Conservation (phyloP, 116 monocot genomes). For the Zostera marina region DNA sequence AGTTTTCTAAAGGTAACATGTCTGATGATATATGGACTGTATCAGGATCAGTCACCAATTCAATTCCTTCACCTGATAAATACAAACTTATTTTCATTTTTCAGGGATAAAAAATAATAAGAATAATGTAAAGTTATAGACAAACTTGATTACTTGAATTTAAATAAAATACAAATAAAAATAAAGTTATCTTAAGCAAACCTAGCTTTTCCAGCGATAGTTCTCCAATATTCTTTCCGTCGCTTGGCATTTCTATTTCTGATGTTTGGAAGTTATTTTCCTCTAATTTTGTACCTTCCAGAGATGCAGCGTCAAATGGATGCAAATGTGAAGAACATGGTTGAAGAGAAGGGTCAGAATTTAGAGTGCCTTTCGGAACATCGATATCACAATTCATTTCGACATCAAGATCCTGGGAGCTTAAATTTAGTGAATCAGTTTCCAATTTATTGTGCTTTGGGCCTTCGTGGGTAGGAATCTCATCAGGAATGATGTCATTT, state of each 20-base stretch:
- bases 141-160: no score
- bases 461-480: no score
- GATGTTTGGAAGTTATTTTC: conserved; percentile 12
- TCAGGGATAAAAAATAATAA: neutral
- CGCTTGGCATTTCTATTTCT: conserved; percentile 9
- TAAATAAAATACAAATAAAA: neutral
- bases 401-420: conserved; percentile 6
- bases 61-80: conserved; percentile 2
- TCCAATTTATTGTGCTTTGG: no score
- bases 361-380: neutral
- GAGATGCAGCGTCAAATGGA: conserved; percentile 7
- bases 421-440: conserved; percentile 6
- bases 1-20: conserved; percentile 1
- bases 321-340: conserved; percentile 14
- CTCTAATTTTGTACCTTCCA: conserved; percentile 4
- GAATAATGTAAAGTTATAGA: neutral
- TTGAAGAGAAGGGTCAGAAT: conserved; percentile 5
- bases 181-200: conserved; percentile 11
- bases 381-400: no score
- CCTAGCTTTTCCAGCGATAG: conserved; percentile 30
- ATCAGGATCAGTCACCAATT: neutral
- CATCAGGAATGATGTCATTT: neutral
- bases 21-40: conserved; percentile 9
- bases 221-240: conserved; percentile 12
- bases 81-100: neutral